Evolutionary conservation across 192 early-diverging fungal genomes (phyloP).

Genomic region (Podila epigama): DNA sequence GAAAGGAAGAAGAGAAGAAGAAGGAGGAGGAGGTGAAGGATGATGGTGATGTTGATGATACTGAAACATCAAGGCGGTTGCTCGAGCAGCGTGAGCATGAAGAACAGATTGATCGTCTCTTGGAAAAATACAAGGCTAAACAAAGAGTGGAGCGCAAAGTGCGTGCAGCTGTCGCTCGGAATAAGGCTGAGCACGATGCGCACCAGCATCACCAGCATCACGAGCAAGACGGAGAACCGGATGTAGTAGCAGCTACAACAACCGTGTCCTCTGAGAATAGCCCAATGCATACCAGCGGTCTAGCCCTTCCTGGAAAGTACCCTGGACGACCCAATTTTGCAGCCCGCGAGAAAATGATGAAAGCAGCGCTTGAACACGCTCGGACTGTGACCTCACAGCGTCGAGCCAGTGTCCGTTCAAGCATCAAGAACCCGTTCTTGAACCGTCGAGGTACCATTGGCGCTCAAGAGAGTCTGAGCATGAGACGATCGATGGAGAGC

Average conservation of each 20-base stretch:
- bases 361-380: background rate
- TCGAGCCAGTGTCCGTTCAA: background rate
- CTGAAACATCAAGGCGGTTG: background rate
- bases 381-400: background rate
- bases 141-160: background rate
- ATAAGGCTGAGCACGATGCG: background rate
- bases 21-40: background rate
- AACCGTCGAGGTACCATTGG: no score
- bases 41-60: background rate
- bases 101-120: background rate
- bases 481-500: no score
- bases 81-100: background rate
- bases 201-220: no score
- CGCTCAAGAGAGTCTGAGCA: no score
- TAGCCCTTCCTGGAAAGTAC: background rate
- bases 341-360: background rate
- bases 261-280: no score
- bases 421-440: background rate
- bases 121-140: background rate
- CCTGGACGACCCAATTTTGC: background rate
- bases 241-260: no score
- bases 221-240: no score
- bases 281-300: background rate
- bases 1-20: background rate
- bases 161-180: background rate